phyloP scores from a whole-genome alignment of 495 filamentous ascomycete species.

The Podospora fimiseda region DNA sequence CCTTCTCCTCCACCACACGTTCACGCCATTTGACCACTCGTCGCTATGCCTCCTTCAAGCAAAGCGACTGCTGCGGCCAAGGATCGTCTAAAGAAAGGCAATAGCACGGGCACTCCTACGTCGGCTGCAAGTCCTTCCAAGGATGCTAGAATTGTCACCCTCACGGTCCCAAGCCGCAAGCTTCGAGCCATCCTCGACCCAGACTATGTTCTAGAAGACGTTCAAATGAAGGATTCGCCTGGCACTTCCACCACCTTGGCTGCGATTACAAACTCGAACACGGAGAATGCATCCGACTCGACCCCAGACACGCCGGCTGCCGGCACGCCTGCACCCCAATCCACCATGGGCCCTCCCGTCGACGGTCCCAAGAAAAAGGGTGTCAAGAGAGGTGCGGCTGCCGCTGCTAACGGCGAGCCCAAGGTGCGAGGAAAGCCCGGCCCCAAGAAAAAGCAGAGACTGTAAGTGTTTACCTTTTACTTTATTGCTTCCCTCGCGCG shows the following conservation, averaged over 20 bases:
- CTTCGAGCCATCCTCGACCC: slow-evolving; percentile 42
- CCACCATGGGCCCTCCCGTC: slow-evolving; percentile 48
- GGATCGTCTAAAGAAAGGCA: slow-evolving; percentile 42
- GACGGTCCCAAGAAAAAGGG: slow-evolving; percentile 57
- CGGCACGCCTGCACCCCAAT: slow-evolving; percentile 38
- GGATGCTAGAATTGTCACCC: slow-evolving; percentile 27
- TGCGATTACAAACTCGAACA: slow-evolving; percentile 28
- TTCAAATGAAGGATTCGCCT: slow-evolving; percentile 31
- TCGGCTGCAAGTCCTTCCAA: slow-evolving; percentile 18
- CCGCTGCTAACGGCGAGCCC: slow-evolving; percentile 42
- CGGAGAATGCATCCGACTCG: slow-evolving; percentile 44
- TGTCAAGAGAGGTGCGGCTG: slow-evolving; percentile 36
- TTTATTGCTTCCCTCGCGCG: slow-evolving; percentile 4
- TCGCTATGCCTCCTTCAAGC: slow-evolving; percentile 33
- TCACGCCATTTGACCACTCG: slow-evolving; percentile 8
- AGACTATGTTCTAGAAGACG: slow-evolving; percentile 35
- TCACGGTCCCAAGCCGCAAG: slow-evolving; percentile 32
- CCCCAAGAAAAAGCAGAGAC: slow-evolving; percentile 87
- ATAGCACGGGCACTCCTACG: slow-evolving; percentile 1
- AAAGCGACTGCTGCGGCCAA: slow-evolving; percentile 36
- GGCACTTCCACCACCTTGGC: slow-evolving; percentile 22
- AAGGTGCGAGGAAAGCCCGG: slow-evolving; percentile 81
- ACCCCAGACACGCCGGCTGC: slow-evolving; percentile 40
- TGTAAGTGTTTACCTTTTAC: slow-evolving; percentile 56
- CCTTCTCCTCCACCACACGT: slow-evolving; percentile 11